These are phyloP conservation scores for Beauveria australis DNA, from an alignment of 2,329 filamentous ascomycete species.

Conservation along the genomic window DNA sequence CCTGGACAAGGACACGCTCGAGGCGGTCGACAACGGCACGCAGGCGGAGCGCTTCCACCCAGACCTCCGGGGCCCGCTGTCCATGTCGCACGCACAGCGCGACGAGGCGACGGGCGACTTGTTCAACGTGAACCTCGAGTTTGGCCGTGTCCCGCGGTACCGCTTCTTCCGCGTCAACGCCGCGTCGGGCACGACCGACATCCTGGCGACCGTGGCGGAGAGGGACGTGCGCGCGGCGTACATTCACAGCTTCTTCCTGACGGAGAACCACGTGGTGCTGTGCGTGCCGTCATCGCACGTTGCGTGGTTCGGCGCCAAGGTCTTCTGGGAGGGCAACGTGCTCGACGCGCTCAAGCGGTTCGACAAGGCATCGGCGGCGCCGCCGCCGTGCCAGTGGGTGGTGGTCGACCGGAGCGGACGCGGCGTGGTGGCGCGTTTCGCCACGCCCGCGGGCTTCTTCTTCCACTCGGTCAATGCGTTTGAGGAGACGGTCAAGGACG, in stretches of 20 bases:
- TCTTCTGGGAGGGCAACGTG: constrained; percentile 55
- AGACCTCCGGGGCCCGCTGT: constrained; percentile 52
- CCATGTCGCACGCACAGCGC: constrained; percentile 56
- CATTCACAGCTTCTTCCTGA: constrained; percentile 65
- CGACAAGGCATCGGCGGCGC: constrained; percentile 34
- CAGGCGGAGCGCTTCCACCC: constrained; percentile 53
- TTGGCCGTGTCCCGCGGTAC: constrained; percentile 47
- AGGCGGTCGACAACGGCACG: constrained; percentile 50
- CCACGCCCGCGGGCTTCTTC: constrained; percentile 56
- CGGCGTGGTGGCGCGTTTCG: constrained; percentile 56
- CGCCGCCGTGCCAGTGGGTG: constrained; percentile 52
- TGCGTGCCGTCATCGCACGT: constrained; percentile 59
- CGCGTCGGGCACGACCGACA: constrained; percentile 51
- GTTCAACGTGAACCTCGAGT: constrained; percentile 64
- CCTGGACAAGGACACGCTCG: constrained; percentile 59
- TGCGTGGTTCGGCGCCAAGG: constrained; percentile 40
- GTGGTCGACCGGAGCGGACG: constrained; percentile 49
- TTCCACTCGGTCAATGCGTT: constrained; percentile 69
- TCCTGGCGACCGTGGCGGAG: constrained; percentile 53
- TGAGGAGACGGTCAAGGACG: constrained; percentile 42
- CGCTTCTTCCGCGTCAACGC: constrained; percentile 56
- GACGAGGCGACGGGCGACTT: constrained; percentile 62
- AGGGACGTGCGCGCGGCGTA: constrained; percentile 43
- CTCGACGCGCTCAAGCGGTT: constrained; percentile 55
- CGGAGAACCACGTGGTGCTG: constrained; percentile 56